phyloP scores from a whole-genome alignment of 1,139 yeast species.

The Hansenula sp. region DNA sequence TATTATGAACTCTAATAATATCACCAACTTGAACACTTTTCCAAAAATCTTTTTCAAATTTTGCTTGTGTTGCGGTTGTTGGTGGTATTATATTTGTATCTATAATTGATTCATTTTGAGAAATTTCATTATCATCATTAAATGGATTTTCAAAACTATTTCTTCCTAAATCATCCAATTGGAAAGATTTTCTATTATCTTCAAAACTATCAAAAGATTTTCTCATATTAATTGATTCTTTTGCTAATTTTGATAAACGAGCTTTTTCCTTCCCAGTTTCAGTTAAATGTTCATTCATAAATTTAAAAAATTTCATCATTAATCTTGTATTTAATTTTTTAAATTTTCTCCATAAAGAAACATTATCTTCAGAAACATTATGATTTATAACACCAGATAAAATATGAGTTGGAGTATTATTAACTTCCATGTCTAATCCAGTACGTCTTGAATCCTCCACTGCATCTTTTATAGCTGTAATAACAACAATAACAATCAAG shows the following conservation, averaged over 20 bases:
- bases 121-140: slow-evolving; percentile 13
- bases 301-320: slow-evolving; percentile 23
- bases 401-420: slow-evolving; percentile 80
- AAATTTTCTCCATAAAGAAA: slow-evolving; percentile 57
- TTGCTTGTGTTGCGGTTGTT: slow-evolving; percentile 25
- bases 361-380: slow-evolving; percentile 67
- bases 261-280: slow-evolving; percentile 31
- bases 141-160: slow-evolving; percentile 14
- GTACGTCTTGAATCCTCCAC: slow-evolving; percentile 90
- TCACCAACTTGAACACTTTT: slow-evolving; percentile 89
- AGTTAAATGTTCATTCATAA: slow-evolving; percentile 31
- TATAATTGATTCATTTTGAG: slow-evolving; percentile 21
- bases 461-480: slow-evolving; percentile 91
- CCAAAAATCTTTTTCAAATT: slow-evolving; percentile 76
- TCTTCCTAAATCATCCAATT: slow-evolving; percentile 19
- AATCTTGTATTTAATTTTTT: slow-evolving; percentile 46
- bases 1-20: slow-evolving; percentile 73
- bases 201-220: slow-evolving; percentile 24
- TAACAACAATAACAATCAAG: slow-evolving; percentile 80
- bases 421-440: slow-evolving; percentile 73
- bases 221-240: slow-evolving; percentile 16
- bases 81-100: slow-evolving; percentile 26
- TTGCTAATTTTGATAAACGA: slow-evolving; percentile 16
- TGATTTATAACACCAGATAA: slow-evolving; percentile 66
- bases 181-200: slow-evolving; percentile 19